phyloP scores from a whole-genome alignment of 2,329 filamentous ascomycete species.

The Annulohypoxylon truncatum region DNA sequence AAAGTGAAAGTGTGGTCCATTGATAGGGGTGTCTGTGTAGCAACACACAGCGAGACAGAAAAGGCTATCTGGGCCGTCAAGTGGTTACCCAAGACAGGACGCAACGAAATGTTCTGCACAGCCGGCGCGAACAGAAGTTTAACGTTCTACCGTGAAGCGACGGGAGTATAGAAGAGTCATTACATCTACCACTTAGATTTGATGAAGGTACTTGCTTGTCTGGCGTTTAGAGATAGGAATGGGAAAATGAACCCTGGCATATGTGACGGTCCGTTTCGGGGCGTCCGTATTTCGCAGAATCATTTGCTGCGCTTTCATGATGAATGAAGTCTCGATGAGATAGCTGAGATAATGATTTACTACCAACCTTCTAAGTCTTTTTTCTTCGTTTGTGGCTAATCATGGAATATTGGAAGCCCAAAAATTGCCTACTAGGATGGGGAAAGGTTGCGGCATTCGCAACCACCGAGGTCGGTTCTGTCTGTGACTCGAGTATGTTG shows the following conservation, averaged over 20 bases:
- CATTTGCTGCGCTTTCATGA: background rate
- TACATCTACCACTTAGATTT: background rate
- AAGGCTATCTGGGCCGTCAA: constrained; percentile 85
- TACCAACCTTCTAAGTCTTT: background rate
- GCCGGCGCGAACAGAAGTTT: constrained; percentile 81
- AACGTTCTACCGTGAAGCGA: constrained; percentile 87
- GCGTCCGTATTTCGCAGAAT: constrained; percentile 8
- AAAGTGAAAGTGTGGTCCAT: constrained; percentile 97
- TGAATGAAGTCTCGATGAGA: constrained; percentile 3
- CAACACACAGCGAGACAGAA: constrained; percentile 92
- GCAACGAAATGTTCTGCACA: constrained; percentile 79
- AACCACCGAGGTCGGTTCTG: constrained; percentile 19
- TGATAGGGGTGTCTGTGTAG: constrained; percentile 84
- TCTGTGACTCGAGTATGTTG: constrained; percentile 14
- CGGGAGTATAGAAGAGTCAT: constrained; percentile 58
- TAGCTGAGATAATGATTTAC: constrained; percentile 4
- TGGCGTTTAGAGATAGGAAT: constrained; percentile 44
- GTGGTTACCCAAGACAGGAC: constrained; percentile 81
- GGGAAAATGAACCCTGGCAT: constrained; percentile 36
- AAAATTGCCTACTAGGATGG: background rate
- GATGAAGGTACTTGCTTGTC: constrained; percentile 24
- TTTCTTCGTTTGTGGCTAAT: background rate
- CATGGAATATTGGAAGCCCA: background rate
- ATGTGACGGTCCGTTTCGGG: constrained; percentile 1
- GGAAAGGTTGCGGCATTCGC: background rate